Evolutionary conservation across 441 rosid genomes (phyloP).

Genomic region (Euphorbia corollata): DNA sequence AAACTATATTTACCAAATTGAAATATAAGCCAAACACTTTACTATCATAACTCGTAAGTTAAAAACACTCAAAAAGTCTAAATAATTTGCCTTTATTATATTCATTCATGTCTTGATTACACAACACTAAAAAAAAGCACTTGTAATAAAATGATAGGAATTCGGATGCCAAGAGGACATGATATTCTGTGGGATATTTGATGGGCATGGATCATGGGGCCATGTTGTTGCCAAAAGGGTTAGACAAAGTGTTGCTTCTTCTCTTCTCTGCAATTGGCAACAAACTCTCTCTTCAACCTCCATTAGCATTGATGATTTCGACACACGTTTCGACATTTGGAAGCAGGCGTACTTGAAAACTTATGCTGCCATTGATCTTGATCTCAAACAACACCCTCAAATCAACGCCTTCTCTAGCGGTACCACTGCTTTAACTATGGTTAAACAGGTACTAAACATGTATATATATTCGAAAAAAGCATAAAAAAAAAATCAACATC

Average conservation of each 20-base stretch:
- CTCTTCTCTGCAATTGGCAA: constrained; percentile 79
- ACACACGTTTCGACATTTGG: constrained; percentile 49
- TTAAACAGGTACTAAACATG: constrained; percentile 50
- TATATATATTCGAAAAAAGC: too few relatives aligned
- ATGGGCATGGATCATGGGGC: constrained; percentile 97
- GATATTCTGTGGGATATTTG: constrained; percentile 75
- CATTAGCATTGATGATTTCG: constrained; percentile 23
- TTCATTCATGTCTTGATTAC: too few relatives aligned
- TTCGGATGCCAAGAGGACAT: constrained; percentile 87
- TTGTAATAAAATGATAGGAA: constrained; percentile 35
- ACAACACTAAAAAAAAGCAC: not conserved
- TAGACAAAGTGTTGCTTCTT: constrained; percentile 45
- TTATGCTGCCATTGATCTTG: constrained; percentile 54
- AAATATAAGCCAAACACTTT: too few relatives aligned
- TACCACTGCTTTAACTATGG: constrained; percentile 59
- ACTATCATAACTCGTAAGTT: too few relatives aligned
- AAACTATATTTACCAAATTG: too few relatives aligned
- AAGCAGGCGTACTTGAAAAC: constrained; percentile 63
- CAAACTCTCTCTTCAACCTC: constrained; percentile 43
- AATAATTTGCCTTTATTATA: too few relatives aligned
- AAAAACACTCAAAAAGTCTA: too few relatives aligned
- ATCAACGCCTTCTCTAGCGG: constrained; percentile 71
- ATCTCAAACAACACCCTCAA: constrained; percentile 51
- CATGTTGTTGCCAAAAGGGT: constrained; percentile 64
- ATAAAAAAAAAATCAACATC: too few relatives aligned